Evolutionary conservation across 805 yeast species (phyloP).

Genomic region (Candida broadrunensis): DNA sequence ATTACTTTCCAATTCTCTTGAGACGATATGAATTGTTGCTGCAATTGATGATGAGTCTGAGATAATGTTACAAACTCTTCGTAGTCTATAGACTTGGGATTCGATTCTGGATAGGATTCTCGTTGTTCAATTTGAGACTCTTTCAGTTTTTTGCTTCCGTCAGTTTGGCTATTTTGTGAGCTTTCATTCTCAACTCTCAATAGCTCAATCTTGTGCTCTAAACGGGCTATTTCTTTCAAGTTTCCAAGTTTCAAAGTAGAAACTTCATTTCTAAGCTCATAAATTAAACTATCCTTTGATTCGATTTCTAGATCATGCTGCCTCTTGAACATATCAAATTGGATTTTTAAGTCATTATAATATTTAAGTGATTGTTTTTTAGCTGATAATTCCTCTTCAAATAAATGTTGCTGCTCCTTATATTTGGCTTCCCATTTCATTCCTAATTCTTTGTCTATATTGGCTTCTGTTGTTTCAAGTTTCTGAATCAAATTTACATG

Average conservation of each 20-base stretch:
- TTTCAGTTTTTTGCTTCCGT: neutral
- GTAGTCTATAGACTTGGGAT: constrained; percentile 27
- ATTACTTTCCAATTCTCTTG: constrained; percentile 81
- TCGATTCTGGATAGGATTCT: constrained; percentile 6
- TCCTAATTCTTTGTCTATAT: constrained; percentile 14
- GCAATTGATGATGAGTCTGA: constrained; percentile 54
- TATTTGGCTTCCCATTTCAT: constrained; percentile 23
- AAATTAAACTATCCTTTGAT: constrained; percentile 30
- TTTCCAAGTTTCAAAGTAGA: constrained; percentile 31
- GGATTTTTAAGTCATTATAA: constrained; percentile 28
- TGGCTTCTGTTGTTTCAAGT: constrained; percentile 11
- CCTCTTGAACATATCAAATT: constrained; percentile 26
- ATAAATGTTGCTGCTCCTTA: constrained; percentile 18
- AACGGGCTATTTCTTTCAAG: constrained; percentile 47
- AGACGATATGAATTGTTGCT: constrained; percentile 69
- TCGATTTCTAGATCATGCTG: constrained; percentile 31
- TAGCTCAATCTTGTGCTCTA: constrained; percentile 71
- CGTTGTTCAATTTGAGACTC: neutral
- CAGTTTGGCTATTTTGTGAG: neutral
- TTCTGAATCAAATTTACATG: constrained; percentile 12
- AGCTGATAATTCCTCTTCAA: constrained; percentile 19
- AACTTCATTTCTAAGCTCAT: constrained; percentile 26
- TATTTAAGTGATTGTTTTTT: constrained; percentile 19
- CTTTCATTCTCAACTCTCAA: constrained; percentile 61
- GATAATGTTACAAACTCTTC: constrained; percentile 42